A percentile compares a stretch with the other conserved stretches of the same genome.
Conservation (phyloP, 495 filamentous ascomycete genomes). For the Saxophila tyrrhenica region DNA sequence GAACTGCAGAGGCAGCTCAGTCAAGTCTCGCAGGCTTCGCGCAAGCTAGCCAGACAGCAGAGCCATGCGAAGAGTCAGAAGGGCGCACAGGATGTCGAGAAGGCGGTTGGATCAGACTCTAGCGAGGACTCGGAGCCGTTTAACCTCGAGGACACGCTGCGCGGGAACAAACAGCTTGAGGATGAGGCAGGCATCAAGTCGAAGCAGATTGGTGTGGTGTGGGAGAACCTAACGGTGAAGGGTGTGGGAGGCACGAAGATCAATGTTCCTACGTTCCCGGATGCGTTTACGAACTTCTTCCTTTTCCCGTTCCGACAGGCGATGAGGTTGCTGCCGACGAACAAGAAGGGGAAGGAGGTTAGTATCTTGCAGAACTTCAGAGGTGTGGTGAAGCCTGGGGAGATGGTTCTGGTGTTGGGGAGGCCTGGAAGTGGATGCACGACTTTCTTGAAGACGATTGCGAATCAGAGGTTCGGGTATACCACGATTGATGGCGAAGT, state of each 20-base stretch:
- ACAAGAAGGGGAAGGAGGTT: constrained; percentile 52
- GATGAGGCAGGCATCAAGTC: constrained; percentile 62
- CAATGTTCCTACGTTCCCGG: constrained; percentile 66
- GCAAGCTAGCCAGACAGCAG: constrained; percentile 33
- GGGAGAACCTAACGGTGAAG: constrained; percentile 66
- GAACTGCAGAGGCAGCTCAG: constrained; percentile 66
- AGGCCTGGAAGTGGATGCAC: constrained; percentile 81
- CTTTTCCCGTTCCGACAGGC: constrained; percentile 49
- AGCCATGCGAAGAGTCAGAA: constrained; percentile 24
- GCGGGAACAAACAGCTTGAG: constrained; percentile 58
- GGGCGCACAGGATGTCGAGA: constrained; percentile 39
- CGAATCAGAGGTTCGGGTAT: constrained; percentile 71
- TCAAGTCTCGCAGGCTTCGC: constrained; percentile 39
- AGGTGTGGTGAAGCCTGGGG: constrained; percentile 59
- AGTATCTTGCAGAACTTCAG: constrained; percentile 49
- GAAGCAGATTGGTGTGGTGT: constrained; percentile 70
- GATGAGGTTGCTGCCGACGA: constrained; percentile 46
- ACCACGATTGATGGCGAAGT: constrained; percentile 68
- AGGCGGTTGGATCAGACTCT: constrained; percentile 35
- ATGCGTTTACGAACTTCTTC: constrained; percentile 67
- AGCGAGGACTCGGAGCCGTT: constrained; percentile 46
- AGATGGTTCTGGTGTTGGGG: constrained; percentile 85
- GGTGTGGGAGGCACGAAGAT: constrained; percentile 67
- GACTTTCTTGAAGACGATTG: constrained; percentile 74
- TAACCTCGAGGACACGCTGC: constrained; percentile 57